phyloP scores from a whole-genome alignment of 495 filamentous ascomycete genomes.

The Hypoxylon fragiforme region DNA sequence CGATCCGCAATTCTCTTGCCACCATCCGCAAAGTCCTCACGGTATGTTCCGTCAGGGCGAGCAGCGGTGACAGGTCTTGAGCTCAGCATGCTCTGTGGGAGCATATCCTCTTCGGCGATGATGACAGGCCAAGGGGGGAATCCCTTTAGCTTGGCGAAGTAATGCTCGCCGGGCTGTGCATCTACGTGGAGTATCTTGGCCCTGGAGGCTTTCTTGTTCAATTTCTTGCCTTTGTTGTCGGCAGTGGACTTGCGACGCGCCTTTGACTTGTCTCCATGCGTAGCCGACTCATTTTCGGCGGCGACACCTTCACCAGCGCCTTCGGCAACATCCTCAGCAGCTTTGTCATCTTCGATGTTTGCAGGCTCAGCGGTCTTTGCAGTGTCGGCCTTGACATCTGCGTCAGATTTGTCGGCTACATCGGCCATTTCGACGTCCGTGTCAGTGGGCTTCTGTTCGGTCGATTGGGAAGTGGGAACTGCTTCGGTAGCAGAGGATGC shows the following conservation, averaged over 20 bases:
- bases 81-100: slow-evolving; percentile 70
- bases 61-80: slow-evolving; percentile 79
- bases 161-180: slow-evolving; percentile 83
- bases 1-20: slow-evolving; percentile 81
- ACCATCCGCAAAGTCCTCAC: slow-evolving; percentile 79
- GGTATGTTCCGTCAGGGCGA: slow-evolving; percentile 77
- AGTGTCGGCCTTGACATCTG: slow-evolving; percentile 34
- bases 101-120: slow-evolving; percentile 89
- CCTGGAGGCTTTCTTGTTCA: slow-evolving; percentile 82
- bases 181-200: slow-evolving; percentile 69
- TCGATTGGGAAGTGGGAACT: slow-evolving; percentile 16
- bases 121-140: slow-evolving; percentile 90
- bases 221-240: slow-evolving; percentile 72
- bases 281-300: slow-evolving; percentile 22
- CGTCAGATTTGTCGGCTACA: slow-evolving; percentile 10
- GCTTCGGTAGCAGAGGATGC: slow-evolving; percentile 6
- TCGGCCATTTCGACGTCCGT: slow-evolving; percentile 39
- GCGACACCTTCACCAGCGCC: slow-evolving; percentile 29
- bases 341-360: slow-evolving; percentile 18
- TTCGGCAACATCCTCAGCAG: slow-evolving; percentile 26
- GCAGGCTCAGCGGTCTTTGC: slow-evolving; percentile 31
- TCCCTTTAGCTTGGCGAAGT: slow-evolving; percentile 83
- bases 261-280: slow-evolving; percentile 49
- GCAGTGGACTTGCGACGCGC: slow-evolving; percentile 69
- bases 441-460: slow-evolving; percentile 29